Evolutionary conservation across 1,284 basidiomycete genomes (phyloP).

Genomic region (Ustilago curta): DNA sequence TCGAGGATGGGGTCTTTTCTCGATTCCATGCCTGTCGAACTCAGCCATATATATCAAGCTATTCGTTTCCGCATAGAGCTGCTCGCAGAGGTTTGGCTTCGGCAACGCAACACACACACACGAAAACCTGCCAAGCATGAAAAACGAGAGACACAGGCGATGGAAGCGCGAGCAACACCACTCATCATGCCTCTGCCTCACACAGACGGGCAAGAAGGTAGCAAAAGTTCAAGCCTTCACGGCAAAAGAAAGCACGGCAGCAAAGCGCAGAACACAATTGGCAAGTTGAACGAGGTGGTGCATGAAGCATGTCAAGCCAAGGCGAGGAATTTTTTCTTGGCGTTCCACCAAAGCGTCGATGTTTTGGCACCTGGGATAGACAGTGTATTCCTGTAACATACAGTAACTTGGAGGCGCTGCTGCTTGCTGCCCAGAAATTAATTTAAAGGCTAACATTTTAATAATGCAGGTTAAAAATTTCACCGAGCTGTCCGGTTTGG

Average conservation of each 20-base stretch:
- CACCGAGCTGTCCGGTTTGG: constrained; percentile 18
- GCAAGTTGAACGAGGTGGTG: neutral
- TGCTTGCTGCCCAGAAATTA: neutral
- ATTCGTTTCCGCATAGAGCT: neutral
- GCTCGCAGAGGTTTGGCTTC: neutral
- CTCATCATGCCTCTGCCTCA: constrained; percentile 3
- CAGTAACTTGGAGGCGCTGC: too few relatives aligned
- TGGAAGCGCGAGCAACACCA: constrained; percentile 1
- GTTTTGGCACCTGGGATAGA: too few relatives aligned
- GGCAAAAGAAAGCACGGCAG: neutral
- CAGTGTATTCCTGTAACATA: too few relatives aligned
- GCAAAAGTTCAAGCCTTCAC: constrained; percentile 1
- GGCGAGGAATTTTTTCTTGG: constrained; percentile 11
- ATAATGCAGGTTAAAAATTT: constrained; percentile 1
- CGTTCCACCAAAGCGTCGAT: neutral
- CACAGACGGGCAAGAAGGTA: neutral
- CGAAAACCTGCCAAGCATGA: neutral
- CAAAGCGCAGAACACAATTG: neutral
- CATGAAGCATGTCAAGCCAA: constrained; percentile 3
- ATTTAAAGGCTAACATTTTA: neutral
- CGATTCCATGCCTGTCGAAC: neutral
- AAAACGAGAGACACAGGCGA: neutral
- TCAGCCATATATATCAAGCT: constrained; percentile 15
- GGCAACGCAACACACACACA: constrained; percentile 1
- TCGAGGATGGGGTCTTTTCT: too few relatives aligned